Conservation (phyloP, 2,329 filamentous ascomycete species). For the Clarireedia paspali region DNA sequence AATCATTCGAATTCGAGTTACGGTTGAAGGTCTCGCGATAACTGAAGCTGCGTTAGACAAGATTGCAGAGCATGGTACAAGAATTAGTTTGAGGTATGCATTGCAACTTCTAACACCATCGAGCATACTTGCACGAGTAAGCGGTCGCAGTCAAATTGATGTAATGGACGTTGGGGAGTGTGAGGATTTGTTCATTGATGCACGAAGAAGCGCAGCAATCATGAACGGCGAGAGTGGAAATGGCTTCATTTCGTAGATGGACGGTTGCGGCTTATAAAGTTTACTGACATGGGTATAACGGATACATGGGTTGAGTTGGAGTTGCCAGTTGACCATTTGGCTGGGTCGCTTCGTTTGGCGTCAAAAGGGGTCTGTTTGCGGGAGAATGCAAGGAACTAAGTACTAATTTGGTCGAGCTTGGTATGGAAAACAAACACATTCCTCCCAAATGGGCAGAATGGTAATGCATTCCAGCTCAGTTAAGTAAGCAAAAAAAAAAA, state of each 20-base stretch:
- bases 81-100: constrained; percentile 86
- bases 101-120: constrained; percentile 65
- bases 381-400: constrained; percentile 3
- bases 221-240: constrained; percentile 54
- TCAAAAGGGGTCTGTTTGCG: constrained; percentile 12
- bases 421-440: neutral
- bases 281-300: constrained; percentile 1
- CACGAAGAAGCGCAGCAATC: constrained; percentile 66
- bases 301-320: constrained; percentile 1
- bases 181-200: constrained; percentile 78
- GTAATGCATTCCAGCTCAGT: constrained; percentile 6
- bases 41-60: constrained; percentile 79
- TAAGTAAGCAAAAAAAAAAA: constrained; percentile 1
- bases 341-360: constrained; percentile 13
- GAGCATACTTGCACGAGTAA: constrained; percentile 81
- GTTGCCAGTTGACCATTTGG: constrained; percentile 5
- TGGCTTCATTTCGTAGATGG: constrained; percentile 41
- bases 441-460: neutral
- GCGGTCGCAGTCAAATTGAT: constrained; percentile 69
- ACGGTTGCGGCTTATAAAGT: constrained; percentile 5
- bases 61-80: constrained; percentile 78
- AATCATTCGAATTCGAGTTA: constrained; percentile 79
- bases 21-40: constrained; percentile 73
- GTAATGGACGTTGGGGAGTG: constrained; percentile 72
- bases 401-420: constrained; percentile 2